Conservation (phyloP, 495 filamentous ascomycete species). For the Aspergillus indologenus region DNA sequence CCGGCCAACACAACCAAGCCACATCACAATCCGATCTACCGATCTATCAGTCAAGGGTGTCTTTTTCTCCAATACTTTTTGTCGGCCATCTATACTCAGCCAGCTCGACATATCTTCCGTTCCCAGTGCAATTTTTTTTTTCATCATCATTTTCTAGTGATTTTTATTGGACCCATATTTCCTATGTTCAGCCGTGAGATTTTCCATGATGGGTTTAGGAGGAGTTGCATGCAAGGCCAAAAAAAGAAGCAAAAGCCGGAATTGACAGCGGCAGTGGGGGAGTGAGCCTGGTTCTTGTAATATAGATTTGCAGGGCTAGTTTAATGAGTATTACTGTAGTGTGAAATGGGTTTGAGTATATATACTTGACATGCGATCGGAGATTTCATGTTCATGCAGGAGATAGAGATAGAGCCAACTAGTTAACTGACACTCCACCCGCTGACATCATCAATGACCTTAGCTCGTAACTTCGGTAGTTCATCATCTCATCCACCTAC, state of each 20-base stretch:
- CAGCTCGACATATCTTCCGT: slow-evolving; percentile 16
- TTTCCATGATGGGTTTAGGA: slow-evolving; percentile 13
- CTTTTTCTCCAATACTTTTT: slow-evolving; percentile 5
- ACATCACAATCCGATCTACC: slow-evolving; percentile 11
- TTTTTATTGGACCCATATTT: slow-evolving; percentile 27
- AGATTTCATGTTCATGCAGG: slow-evolving; percentile 1
- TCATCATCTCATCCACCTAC: background rate
- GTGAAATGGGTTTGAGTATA: background rate
- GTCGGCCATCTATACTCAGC: background rate
- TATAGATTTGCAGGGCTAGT: slow-evolving; percentile 18
- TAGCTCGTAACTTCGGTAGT: background rate
- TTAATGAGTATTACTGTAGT: slow-evolving; percentile 14
- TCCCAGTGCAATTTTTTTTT: slow-evolving; percentile 20
- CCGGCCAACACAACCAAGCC: background rate
- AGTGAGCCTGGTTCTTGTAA: slow-evolving; percentile 23
- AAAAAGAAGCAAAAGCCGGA: background rate
- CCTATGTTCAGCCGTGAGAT: slow-evolving; percentile 26
- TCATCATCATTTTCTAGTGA: slow-evolving; percentile 20
- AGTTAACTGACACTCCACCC: slow-evolving; percentile 5
- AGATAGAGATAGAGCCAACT: too few relatives aligned
- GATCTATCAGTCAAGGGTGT: slow-evolving; percentile 3
- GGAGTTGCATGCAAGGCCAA: background rate
- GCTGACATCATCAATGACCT: slow-evolving; percentile 38
- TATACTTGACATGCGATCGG: background rate
- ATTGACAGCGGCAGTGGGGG: background rate